Evolutionary conservation across 257 asterid genomes (phyloP).

Genomic region (Solanum medicagineum): DNA sequence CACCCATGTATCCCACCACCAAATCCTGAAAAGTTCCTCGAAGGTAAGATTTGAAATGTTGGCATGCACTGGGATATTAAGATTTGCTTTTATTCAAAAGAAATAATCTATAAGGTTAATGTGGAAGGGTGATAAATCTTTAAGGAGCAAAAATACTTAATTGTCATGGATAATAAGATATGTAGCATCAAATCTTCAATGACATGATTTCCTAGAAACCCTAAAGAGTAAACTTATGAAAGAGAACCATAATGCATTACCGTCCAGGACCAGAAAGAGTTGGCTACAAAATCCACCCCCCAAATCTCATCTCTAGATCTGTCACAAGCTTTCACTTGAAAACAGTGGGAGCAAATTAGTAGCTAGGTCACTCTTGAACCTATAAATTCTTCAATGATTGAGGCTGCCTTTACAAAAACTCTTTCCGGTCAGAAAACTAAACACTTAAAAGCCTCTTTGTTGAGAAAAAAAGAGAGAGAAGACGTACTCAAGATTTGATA

Average conservation of each 20-base stretch:
- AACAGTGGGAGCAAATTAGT: not conserved
- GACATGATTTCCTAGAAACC: not conserved
- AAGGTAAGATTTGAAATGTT: not conserved
- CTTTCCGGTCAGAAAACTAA: not conserved
- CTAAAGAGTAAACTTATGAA: not conserved
- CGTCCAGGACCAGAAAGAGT: not conserved
- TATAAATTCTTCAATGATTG: not conserved
- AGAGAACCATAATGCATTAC: not conserved
- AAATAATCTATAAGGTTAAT: not conserved
- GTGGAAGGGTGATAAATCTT: not conserved
- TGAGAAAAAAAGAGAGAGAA: not conserved
- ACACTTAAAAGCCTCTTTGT: not conserved
- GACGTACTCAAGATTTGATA: not conserved
- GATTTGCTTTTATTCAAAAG: not conserved
- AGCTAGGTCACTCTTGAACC: not conserved
- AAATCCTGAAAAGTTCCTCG: conserved; percentile 54
- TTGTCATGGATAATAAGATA: not conserved
- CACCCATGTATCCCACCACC: conserved; percentile 99
- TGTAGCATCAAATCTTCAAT: not conserved
- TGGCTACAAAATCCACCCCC: not conserved
- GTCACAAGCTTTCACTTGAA: not conserved
- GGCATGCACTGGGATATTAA: not conserved
- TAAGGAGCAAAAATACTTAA: not conserved
- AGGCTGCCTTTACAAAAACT: not conserved
- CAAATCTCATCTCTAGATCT: not conserved